Evolutionary conservation across 2,329 filamentous ascomycete genomes (phyloP), one percentile per base, ranked within the genome.

Genomic region (Paracorniculantispora psalliotae): DNA sequence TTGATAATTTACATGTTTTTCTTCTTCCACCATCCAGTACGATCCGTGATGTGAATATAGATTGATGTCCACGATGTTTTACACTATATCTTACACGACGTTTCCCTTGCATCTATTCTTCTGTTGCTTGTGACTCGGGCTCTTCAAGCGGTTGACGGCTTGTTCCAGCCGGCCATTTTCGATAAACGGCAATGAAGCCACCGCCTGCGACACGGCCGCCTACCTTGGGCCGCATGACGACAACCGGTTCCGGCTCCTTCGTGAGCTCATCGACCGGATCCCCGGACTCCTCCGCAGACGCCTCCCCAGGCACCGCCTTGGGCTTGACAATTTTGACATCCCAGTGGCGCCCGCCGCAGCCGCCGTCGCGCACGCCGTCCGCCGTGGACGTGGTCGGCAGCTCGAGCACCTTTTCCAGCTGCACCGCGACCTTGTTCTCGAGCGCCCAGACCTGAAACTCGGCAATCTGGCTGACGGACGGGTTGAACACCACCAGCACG

Each of bases 381-480:
- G 67, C 67, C 6, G 67, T 69, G 1, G 73, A 76, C 3, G 73
- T 69, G 9, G 71, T 67, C 7, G 77, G 77, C 62, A 88, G 73
- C 69, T 89, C 86, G 17, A 88, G 67, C 0, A 85, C 82, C 47
- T 77, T 79, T 41, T 88, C 85, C 9, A 86, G 71, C 26, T 79
- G 70, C 23, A 81, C 57, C 17, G 83, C 83, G 56, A 90, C 73
- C 2, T 71, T 72, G 13, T 82, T 74, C 28, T 79, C 72, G 59
- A 79, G 80, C 33, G 85, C 57, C 73, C 73, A 75, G 21, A 67
- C 60, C 41, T 71, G 67, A 60, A 87, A 89, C 5, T 85, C 80
- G 43, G 81, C 84, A 58, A 93, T 88, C 70, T 93, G 90, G 10
- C 89, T 92, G 60, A 94, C 85, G 65, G 85, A 90, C 0, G 90